Evolutionary conservation across 495 filamentous ascomycete genomes (phyloP).

Genomic region (Penicillium alfredii): DNA sequence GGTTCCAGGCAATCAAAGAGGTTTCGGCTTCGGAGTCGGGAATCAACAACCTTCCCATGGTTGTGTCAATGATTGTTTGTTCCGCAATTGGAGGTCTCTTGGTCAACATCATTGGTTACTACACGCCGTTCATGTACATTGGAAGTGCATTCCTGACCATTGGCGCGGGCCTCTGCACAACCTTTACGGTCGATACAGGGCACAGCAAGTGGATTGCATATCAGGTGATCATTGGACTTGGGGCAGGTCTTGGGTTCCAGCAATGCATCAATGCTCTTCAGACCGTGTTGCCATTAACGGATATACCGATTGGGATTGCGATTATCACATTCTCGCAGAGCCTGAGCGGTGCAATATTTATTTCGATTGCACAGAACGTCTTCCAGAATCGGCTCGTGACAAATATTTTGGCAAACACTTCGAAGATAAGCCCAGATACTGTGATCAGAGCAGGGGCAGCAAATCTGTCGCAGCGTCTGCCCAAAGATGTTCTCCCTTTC

Average conservation of each 20-base stretch:
- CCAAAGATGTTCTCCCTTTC: constrained; percentile 38
- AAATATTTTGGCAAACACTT: constrained; percentile 46
- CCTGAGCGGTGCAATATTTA: constrained; percentile 67
- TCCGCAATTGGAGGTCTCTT: constrained; percentile 54
- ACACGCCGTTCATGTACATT: constrained; percentile 64
- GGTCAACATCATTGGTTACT: constrained; percentile 65
- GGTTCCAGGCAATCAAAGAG: constrained; percentile 81
- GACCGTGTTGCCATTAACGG: constrained; percentile 53
- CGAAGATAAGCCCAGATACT: constrained; percentile 43
- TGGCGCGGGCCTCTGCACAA: constrained; percentile 65
- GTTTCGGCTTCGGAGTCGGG: constrained; percentile 64
- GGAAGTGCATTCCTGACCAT: constrained; percentile 54
- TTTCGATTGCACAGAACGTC: constrained; percentile 70
- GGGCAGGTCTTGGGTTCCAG: constrained; percentile 65
- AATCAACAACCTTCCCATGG: constrained; percentile 68
- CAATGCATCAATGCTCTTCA: constrained; percentile 63
- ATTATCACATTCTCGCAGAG: constrained; percentile 66
- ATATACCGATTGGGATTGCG: constrained; percentile 63
- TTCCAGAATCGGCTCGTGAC: constrained; percentile 65
- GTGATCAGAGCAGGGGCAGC: constrained; percentile 63
- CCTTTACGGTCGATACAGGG: constrained; percentile 49
- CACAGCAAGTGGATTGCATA: constrained; percentile 65
- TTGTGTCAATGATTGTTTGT: constrained; percentile 56
- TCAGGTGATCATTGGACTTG: constrained; percentile 63
- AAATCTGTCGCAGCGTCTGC: constrained; percentile 47